Conservation (phyloP, 805 yeast genomes). For the Komagataella ulmi region DNA sequence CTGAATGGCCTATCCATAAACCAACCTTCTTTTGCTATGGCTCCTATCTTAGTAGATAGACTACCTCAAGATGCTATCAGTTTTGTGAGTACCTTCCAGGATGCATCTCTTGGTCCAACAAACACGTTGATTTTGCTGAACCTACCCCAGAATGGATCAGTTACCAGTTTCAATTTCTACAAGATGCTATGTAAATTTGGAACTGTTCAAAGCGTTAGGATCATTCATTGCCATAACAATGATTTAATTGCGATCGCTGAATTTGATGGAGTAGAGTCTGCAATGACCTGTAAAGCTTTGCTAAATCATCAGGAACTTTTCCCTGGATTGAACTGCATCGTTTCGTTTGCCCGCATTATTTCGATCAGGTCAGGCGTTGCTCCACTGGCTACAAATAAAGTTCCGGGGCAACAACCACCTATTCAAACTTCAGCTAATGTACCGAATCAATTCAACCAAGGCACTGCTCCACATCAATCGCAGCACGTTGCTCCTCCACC, state of each 20-base stretch:
- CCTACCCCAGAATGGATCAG: constrained; percentile 37
- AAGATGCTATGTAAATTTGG: constrained; percentile 51
- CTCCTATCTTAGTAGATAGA: constrained; percentile 36
- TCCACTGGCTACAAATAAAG: constrained; percentile 24
- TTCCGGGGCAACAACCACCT: not conserved
- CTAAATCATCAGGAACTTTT: constrained; percentile 74
- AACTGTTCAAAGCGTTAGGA: constrained; percentile 41
- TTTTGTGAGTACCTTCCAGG: constrained; percentile 62
- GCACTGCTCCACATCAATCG: not conserved
- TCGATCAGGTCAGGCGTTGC: constrained; percentile 8
- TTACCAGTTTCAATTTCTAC: constrained; percentile 40
- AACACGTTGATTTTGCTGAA: constrained; percentile 69
- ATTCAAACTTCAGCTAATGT: not conserved
- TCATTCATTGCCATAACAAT: constrained; percentile 27
- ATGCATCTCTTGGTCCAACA: constrained; percentile 61
- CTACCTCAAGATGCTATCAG: constrained; percentile 43
- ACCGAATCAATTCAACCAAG: not conserved
- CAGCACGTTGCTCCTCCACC: not conserved
- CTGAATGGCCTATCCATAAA: not conserved
- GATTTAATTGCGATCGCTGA: constrained; percentile 49
- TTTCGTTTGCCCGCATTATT: constrained; percentile 70
- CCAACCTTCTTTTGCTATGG: constrained; percentile 1
- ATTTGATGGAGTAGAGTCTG: constrained; percentile 57
- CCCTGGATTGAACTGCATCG: constrained; percentile 64
- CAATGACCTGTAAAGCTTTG: constrained; percentile 65